A percentile compares a stretch with the other conserved stretches of the same genome.
phyloP scores from a whole-genome alignment of 208 protist genomes.

The Acanthamoeba rhysodes region DNA sequence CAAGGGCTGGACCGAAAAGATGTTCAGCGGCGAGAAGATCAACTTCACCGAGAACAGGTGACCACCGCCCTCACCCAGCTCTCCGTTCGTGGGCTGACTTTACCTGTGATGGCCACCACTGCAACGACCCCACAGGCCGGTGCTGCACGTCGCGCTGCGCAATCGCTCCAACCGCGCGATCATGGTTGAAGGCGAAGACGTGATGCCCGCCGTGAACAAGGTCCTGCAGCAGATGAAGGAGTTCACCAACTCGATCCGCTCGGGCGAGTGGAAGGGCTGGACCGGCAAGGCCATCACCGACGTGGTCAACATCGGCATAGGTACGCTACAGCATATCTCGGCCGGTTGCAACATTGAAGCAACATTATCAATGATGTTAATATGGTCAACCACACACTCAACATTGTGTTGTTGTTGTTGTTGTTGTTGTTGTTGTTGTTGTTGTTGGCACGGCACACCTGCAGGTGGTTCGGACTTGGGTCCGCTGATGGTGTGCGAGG shows the following conservation, averaged over 20 bases:
- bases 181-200: conserved; percentile 95
- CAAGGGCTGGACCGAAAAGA: conserved; percentile 90
- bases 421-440: background rate
- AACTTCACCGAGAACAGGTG: conserved; percentile 96
- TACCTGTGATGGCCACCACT: background rate
- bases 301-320: conserved; percentile 97
- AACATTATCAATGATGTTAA: too few species aligned
- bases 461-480: conserved; percentile 97
- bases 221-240: conserved; percentile 95
- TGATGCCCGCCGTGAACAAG: conserved; percentile 95
- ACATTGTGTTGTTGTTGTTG: background rate
- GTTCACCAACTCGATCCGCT: conserved; percentile 94
- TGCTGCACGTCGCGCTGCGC: conserved; percentile 97
- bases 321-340: background rate
- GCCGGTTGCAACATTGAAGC: too few species aligned
- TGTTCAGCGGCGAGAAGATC: conserved; percentile 97
- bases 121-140: conserved; percentile 81
- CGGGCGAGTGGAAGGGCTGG: conserved; percentile 95
- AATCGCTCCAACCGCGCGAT: conserved; percentile 92
- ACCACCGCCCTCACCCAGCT: background rate
- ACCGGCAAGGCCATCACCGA: conserved; percentile 96
- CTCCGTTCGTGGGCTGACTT: background rate
- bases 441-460: background rate
- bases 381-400: too few species aligned
- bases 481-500: conserved; percentile 96